These are phyloP conservation scores for Sarocladium strictum DNA, from an alignment of 2,329 filamentous ascomycete genomes.

Conservation along the genomic window DNA sequence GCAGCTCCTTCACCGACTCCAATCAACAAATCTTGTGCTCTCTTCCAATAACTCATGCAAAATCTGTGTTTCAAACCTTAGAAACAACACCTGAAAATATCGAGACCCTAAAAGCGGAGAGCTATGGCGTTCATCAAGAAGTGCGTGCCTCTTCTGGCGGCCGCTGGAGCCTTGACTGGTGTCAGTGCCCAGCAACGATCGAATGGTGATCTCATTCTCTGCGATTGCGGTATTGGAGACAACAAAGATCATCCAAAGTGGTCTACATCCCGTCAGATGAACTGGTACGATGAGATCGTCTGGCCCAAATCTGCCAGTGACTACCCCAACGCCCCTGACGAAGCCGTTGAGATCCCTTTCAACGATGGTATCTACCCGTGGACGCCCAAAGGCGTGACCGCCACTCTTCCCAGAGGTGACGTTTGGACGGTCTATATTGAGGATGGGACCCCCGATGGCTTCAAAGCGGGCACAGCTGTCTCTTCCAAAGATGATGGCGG, in stretches of 20 bases:
- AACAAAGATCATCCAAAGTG: slow-evolving; percentile 31
- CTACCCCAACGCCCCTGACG: slow-evolving; percentile 30
- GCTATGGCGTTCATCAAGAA: not conserved
- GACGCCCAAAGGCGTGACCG: slow-evolving; percentile 30
- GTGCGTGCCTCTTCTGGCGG: not conserved
- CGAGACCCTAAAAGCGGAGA: not conserved
- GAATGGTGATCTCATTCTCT: slow-evolving; percentile 32
- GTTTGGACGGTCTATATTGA: slow-evolving; percentile 37
- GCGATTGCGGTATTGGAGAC: slow-evolving; percentile 36
- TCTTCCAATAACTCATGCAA: too few species aligned
- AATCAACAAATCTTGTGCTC: too few species aligned
- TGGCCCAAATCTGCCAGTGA: slow-evolving; percentile 29
- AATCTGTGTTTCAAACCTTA: too few species aligned
- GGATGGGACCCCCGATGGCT: slow-evolving; percentile 32
- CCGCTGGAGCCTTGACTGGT: slow-evolving; percentile 8
- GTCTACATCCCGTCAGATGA: slow-evolving; percentile 39
- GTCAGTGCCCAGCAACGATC: slow-evolving; percentile 16
- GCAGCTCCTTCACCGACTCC: too few species aligned
- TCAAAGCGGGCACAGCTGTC: slow-evolving; percentile 33
- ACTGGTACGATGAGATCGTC: slow-evolving; percentile 33
- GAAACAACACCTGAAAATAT: too few species aligned
- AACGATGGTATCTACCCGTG: slow-evolving; percentile 32
- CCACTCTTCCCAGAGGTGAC: slow-evolving; percentile 31
- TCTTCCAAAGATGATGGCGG: slow-evolving; percentile 32
- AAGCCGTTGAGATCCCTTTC: slow-evolving; percentile 33